Evolutionary conservation across 768 basidiomycete genomes (phyloP), one percentile per base, ranked within the genome.

Genomic region (Mycena filopes): DNA sequence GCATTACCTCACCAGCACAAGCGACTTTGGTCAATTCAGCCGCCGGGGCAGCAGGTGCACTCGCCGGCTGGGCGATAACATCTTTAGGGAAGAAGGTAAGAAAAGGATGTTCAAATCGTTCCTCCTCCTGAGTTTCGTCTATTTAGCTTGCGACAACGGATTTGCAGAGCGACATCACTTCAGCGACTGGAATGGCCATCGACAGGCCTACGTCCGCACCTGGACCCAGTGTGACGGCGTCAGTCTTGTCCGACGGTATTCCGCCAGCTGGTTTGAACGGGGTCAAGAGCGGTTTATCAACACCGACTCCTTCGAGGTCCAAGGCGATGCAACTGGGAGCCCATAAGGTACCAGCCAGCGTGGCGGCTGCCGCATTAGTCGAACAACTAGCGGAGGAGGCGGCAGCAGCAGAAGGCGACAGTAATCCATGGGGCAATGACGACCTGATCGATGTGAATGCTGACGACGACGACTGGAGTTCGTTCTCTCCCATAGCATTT

Each of bases 51-150:
- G 97, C 96, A 20, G 91, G 93, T 10, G 92, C 90, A 20, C 80
- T 99, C 4, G 96, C 97, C 16, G 95, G 96, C 8, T 99, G 97
- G 97, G 97, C 97, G 2, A 94, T 98, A 45, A 92, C 95, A 5
- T 95, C 93, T 0, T 72, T 98, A 0, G 89, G 92, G 28, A 96
- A 89, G 79, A 93, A 92, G 83, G 93, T 92, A 56, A 23, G 11
- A 21, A 6, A 55, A 28, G 51, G 2, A 31, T 26, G 23, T 42
- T 20, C 13, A 8, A 3, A 12, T 12, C 12, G 58, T 40, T n/a
- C 9, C 28, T 28, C 28, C 40, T 50, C 48, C 56, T 48, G 68
- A 59, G 43, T 61, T 63, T 42, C 23, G 23, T 31, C 60, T 5
- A 9, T 55, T 21, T 66, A 93, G 92, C 86, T 95, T 50, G 87